phyloP scores from a whole-genome alignment of 2,329 filamentous ascomycete genomes.

The Clonostachys chloroleuca region DNA sequence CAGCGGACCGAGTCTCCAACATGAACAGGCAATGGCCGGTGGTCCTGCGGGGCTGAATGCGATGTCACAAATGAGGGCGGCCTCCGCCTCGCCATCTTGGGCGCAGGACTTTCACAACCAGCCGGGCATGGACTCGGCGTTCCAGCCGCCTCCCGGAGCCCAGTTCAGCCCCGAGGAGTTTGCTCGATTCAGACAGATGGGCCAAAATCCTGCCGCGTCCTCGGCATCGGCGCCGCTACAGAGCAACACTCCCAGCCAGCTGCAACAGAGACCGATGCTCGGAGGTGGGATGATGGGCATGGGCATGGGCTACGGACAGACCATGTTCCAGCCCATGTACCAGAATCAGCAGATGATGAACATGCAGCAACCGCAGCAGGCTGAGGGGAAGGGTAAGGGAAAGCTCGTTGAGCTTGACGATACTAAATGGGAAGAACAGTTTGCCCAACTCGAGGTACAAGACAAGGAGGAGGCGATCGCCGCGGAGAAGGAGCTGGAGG shows the following conservation, averaged over 20 bases:
- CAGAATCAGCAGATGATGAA: slow-evolving; percentile 30
- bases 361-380: slow-evolving; percentile 40
- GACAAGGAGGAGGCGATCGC: slow-evolving; percentile 64
- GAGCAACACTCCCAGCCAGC: slow-evolving; percentile 38
- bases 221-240: slow-evolving; percentile 56
- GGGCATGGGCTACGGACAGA: slow-evolving; percentile 33
- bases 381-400: slow-evolving; percentile 72
- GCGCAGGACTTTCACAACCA: slow-evolving; percentile 51
- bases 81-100: slow-evolving; percentile 50
- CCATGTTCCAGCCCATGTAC: slow-evolving; percentile 50
- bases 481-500: slow-evolving; percentile 82
- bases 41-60: slow-evolving; percentile 41
- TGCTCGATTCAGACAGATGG: slow-evolving; percentile 74
- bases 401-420: slow-evolving; percentile 95
- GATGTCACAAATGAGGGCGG: slow-evolving; percentile 44
- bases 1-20: slow-evolving; percentile 58
- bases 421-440: slow-evolving; percentile 93
- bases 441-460: slow-evolving; percentile 77
- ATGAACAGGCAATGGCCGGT: slow-evolving; percentile 48
- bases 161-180: slow-evolving; percentile 83
- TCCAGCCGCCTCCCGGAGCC: slow-evolving; percentile 50
- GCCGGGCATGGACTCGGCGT: slow-evolving; percentile 67
- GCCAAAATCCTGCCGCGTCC: slow-evolving; percentile 43
- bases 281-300: slow-evolving; percentile 44
- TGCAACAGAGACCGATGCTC: slow-evolving; percentile 61